A percentile compares a stretch with the other conserved stretches of the same genome.
Evolutionary conservation across 1,284 basidiomycete species (phyloP).

Genomic region (Termitomyces sp.): DNA sequence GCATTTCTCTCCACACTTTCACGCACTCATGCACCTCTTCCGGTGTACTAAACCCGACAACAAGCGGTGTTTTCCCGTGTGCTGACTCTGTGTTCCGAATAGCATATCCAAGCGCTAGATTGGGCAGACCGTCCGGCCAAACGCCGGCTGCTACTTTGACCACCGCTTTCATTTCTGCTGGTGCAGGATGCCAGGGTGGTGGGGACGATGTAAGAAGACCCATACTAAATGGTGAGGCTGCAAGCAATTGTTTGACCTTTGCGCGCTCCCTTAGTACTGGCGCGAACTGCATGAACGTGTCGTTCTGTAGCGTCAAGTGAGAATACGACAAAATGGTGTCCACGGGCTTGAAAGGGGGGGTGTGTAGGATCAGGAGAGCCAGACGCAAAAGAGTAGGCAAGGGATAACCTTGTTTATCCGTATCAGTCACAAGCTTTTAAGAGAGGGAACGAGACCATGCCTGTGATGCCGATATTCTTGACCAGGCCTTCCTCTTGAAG

Average conservation of each 20-base stretch:
- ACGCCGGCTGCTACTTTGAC: slow-evolving; percentile 30
- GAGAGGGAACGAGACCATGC: slow-evolving; percentile 30
- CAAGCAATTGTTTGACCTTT: slow-evolving; percentile 64
- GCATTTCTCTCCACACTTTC: slow-evolving; percentile 59
- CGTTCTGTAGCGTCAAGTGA: slow-evolving; percentile 84
- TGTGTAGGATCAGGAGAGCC: slow-evolving; percentile 68
- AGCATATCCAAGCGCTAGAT: slow-evolving; percentile 73
- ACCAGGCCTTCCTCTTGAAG: slow-evolving; percentile 80
- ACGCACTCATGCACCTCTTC: slow-evolving; percentile 74
- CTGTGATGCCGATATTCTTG: slow-evolving; percentile 80
- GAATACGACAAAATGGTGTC: slow-evolving; percentile 84
- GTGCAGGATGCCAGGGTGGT: slow-evolving; percentile 86
- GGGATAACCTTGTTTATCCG: slow-evolving; percentile 66
- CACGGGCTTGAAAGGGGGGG: slow-evolving; percentile 59
- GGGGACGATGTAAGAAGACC: slow-evolving; percentile 69
- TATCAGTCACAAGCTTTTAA: not conserved
- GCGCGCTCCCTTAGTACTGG: slow-evolving; percentile 61
- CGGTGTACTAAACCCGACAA: slow-evolving; percentile 69
- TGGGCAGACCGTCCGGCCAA: slow-evolving; percentile 51
- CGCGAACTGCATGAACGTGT: slow-evolving; percentile 58
- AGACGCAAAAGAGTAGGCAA: slow-evolving; percentile 87
- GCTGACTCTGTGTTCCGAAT: slow-evolving; percentile 45
- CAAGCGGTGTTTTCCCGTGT: slow-evolving; percentile 57
- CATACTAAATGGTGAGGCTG: slow-evolving; percentile 92
- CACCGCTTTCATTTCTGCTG: slow-evolving; percentile 43